Percentiles rank a stretch among this genome's conserved stretches.
phyloP scores from a whole-genome alignment of 169 alveolate genomes.

The Cyclospora cayetanensis region DNA sequence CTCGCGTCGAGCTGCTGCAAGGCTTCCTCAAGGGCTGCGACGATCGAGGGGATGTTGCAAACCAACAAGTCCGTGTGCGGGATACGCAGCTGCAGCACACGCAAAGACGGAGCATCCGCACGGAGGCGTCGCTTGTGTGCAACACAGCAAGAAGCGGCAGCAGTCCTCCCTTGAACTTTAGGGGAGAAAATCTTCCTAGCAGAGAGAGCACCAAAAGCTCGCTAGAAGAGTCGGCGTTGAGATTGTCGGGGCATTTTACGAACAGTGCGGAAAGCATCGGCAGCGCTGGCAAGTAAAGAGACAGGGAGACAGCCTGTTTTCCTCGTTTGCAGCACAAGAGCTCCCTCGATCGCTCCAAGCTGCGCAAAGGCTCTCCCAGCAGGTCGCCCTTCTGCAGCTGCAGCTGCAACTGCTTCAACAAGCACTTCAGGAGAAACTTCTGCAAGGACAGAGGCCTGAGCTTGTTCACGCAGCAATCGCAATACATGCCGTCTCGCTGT shows the following conservation, averaged over 20 bases:
- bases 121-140: too few species aligned
- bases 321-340: background rate
- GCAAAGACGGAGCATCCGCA: too few species aligned
- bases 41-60: background rate
- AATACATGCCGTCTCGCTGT: background rate
- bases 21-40: background rate
- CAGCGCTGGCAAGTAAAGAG: background rate
- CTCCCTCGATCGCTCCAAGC: background rate
- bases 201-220: too few species aligned
- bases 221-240: too few species aligned
- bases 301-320: background rate
- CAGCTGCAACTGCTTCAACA: background rate
- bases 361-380: background rate
- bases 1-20: background rate
- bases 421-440: background rate
- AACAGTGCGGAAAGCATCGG: background rate
- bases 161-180: too few species aligned
- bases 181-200: too few species aligned
- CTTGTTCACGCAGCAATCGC: background rate
- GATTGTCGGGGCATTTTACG: too few species aligned
- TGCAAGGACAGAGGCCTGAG: background rate
- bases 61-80: background rate
- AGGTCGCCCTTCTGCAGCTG: background rate
- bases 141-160: too few species aligned
- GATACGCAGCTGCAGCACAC: background rate